Base-by-base conservation (phyloP, 1,139 yeast genomes). In the Geotrichum aggregatum region DNA sequence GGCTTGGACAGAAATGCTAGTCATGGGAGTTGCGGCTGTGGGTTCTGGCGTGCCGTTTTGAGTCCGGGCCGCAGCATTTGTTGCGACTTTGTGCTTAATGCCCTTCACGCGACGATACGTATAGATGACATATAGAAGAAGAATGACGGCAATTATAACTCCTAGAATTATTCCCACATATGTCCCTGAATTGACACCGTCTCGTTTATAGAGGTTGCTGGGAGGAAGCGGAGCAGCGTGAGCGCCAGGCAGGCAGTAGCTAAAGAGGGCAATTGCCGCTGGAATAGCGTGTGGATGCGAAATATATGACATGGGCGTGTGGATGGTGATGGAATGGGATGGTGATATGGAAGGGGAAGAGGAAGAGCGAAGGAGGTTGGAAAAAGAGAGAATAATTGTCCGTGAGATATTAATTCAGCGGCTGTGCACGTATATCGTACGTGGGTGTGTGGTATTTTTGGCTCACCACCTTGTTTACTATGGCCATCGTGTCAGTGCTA, bases 111-210 rank as follows among this genome's bases (percentile, higher is more conserved):
- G 49, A 6, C 30, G 43, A n/a, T 24, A 19, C 5, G 43, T 39
- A 14, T 14, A 30, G n/a, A 22, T 18, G n/a, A 19, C 10, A 31
- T 46, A 46, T 3, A 46, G 21, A 3, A 46, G 14, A 2, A 46
- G 14, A 4, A 35, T 13, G n/a, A 38, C 22, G 14, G 14, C 36
- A 3, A 31, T 7, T 26, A 46, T 4, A 1, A 39, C n/a, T 14
- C 49, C 49, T 13, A 46, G 3, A 5, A 30, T 22, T 16, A 46
- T 38, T 33, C 49, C 49, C 1, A 46, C 49, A 14, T 46, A 46
- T 4, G 49, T 35, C 3, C 44, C 49, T 11, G 44, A 18, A 22
- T 18, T 19, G 16, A 35, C 7, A 13, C 43, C 42, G 18, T 31
- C 46, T 18, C 46, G 13, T 13, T 11, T 8, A 16, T 34, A 34